Evolutionary conservation across 108 stramenopile genomes (phyloP).

Genomic region (Cylindrotheca closterium): DNA sequence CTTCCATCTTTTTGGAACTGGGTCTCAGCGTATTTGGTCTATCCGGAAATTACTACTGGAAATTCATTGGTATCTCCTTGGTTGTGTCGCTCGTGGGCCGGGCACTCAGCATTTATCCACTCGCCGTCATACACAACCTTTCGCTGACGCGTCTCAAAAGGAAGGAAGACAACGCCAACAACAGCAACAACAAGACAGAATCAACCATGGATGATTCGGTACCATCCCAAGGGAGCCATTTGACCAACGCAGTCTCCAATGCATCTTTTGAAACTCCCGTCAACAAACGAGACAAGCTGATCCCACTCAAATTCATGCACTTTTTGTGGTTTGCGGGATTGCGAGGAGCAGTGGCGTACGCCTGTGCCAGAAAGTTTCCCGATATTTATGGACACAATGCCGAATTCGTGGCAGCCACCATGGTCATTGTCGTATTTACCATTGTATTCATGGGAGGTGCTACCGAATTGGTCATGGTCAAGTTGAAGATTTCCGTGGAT

Average conservation of each 20-base stretch:
- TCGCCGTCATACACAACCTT: slow-evolving; percentile 40
- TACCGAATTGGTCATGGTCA: slow-evolving; percentile 39
- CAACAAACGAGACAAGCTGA: slow-evolving; percentile 27
- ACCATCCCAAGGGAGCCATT: background rate
- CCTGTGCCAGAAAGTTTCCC: slow-evolving; percentile 64
- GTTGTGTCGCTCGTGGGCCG: slow-evolving; percentile 62
- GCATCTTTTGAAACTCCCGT: slow-evolving; percentile 17
- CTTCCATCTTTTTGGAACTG: slow-evolving; percentile 81
- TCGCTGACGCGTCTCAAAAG: slow-evolving; percentile 15
- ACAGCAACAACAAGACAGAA: background rate
- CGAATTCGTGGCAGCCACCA: slow-evolving; percentile 54
- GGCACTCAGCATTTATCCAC: slow-evolving; percentile 59
- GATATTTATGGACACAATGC: slow-evolving; percentile 42
- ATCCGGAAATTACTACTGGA: slow-evolving; percentile 30
- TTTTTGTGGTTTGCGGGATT: slow-evolving; percentile 73
- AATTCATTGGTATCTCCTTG: slow-evolving; percentile 51
- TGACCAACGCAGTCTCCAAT: background rate
- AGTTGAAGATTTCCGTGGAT: slow-evolving; percentile 38
- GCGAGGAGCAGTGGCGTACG: slow-evolving; percentile 76
- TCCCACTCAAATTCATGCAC: slow-evolving; percentile 51
- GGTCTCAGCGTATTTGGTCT: slow-evolving; percentile 61
- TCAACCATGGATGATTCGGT: background rate
- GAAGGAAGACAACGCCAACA: background rate
- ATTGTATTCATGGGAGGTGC: slow-evolving; percentile 56
- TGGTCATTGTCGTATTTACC: slow-evolving; percentile 59